Evolutionary conservation across 371 early-diverging fungal species (phyloP).

Genomic region (Mortierella sp.): DNA sequence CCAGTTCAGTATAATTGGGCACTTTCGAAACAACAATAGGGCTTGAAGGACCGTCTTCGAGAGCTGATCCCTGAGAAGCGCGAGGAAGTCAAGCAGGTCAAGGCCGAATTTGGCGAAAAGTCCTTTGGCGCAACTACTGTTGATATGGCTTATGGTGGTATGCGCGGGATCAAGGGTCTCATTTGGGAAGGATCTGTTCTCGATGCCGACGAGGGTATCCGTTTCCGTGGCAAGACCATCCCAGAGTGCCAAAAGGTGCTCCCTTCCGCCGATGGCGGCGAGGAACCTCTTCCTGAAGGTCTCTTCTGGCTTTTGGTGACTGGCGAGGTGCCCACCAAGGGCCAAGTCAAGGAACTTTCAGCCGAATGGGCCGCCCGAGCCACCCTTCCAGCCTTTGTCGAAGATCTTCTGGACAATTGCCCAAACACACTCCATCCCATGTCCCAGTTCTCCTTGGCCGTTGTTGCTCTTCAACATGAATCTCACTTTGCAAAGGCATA

Average conservation of each 20-base stretch:
- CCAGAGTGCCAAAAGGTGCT: constrained; percentile 95
- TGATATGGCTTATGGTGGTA: constrained; percentile 98
- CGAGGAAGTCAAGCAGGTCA: constrained; percentile 93
- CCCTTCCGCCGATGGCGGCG: constrained; percentile 87
- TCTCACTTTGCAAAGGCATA: constrained; percentile 97
- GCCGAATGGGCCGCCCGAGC: constrained; percentile 97
- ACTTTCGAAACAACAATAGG: constrained; percentile 57
- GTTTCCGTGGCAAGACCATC: constrained; percentile 97
- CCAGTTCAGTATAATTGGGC: too few relatives aligned
- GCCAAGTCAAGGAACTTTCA: constrained; percentile 91
- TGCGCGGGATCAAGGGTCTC: constrained; percentile 99
- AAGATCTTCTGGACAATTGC: constrained; percentile 96
- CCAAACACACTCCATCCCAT: constrained; percentile 98
- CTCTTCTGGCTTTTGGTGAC: constrained; percentile 98
- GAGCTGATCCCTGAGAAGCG: constrained; percentile 95
- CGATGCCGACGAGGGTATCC: constrained; percentile 98
- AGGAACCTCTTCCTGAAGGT: constrained; percentile 96
- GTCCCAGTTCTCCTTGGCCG: constrained; percentile 96
- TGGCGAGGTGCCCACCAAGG: constrained; percentile 95
- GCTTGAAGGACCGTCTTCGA: constrained; percentile 92
- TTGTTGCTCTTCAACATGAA: constrained; percentile 97
- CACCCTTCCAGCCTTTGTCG: constrained; percentile 90
- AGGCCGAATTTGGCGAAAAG: constrained; percentile 89
- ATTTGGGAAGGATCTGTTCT: constrained; percentile 98
- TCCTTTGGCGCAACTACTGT: constrained; percentile 95